Percentiles rank a stretch among this genome's conserved stretches.
Conservation (phyloP, 495 filamentous ascomycete species). For the Aspergillus bertholletiae region DNA sequence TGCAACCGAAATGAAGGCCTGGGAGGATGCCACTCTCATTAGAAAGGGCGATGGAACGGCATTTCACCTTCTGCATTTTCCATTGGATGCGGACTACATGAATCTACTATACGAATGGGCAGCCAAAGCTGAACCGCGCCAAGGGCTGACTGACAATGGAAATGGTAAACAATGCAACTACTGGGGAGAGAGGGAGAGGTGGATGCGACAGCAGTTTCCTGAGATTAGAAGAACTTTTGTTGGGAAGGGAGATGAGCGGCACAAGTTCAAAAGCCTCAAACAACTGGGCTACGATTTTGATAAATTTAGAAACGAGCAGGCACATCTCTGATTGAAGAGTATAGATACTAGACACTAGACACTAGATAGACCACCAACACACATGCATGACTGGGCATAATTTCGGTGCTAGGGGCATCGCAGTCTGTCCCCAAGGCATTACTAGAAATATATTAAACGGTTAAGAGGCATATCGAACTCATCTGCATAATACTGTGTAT, state of each 20-base stretch:
- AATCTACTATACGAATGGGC: slow-evolving; percentile 67
- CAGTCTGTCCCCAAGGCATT: too few relatives aligned
- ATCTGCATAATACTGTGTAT: neutral
- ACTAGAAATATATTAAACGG: neutral
- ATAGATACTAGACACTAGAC: neutral
- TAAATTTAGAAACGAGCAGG: slow-evolving; percentile 27
- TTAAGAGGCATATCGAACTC: neutral
- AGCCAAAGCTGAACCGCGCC: slow-evolving; percentile 32
- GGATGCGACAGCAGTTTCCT: slow-evolving; percentile 54
- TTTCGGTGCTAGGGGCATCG: too few relatives aligned
- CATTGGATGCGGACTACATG: slow-evolving; percentile 74
- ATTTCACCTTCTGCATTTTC: slow-evolving; percentile 68
- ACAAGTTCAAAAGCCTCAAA: slow-evolving; percentile 42
- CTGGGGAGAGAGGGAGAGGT: slow-evolving; percentile 66
- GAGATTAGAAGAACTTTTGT: slow-evolving; percentile 55
- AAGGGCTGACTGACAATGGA: slow-evolving; percentile 42
- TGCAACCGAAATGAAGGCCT: slow-evolving; percentile 57
- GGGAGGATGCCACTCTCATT: slow-evolving; percentile 49
- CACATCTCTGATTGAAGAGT: slow-evolving; percentile 6
- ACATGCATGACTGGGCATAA: too few relatives aligned
- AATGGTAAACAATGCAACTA: slow-evolving; percentile 59
- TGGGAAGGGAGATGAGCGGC: slow-evolving; percentile 41
- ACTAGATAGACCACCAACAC: too few relatives aligned
- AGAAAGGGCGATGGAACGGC: slow-evolving; percentile 43
- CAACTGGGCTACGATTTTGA: slow-evolving; percentile 61